These are phyloP conservation scores for Hygrophorus pudorinus DNA, from an alignment of 768 basidiomycete genomes.

Conservation along the genomic window DNA sequence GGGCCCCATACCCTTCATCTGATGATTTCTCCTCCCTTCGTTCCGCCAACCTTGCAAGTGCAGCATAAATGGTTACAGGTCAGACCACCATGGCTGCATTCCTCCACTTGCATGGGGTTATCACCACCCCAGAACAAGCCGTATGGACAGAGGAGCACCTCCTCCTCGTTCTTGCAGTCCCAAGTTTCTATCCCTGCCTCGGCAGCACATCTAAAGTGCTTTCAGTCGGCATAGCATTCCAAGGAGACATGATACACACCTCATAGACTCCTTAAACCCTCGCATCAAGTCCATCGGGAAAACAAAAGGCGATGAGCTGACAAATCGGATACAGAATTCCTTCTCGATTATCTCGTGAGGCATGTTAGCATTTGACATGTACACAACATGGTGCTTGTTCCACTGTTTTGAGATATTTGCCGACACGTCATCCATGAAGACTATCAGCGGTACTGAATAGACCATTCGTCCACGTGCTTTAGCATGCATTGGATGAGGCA, in stretches of 20 bases:
- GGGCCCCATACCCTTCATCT: conserved; percentile 16
- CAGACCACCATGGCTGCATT: conserved; percentile 23
- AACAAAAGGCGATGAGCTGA: conserved; percentile 23
- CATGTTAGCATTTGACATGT: conserved; percentile 22
- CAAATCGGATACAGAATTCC: conserved; percentile 19
- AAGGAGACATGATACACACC: conserved; percentile 9
- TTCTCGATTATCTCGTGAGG: conserved; percentile 21
- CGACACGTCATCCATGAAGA: conserved; percentile 22
- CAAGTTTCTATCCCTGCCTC: conserved; percentile 10
- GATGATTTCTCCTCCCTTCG: conserved; percentile 13
- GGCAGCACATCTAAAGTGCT: conserved; percentile 1
- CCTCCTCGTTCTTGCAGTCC: conserved; percentile 14
- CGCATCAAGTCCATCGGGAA: conserved; percentile 22
- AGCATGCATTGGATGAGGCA: conserved; percentile 8
- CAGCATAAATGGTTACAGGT: conserved; percentile 22
- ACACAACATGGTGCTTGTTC: conserved; percentile 25
- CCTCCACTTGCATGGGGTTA: conserved; percentile 29
- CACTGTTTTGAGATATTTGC: conserved; percentile 27
- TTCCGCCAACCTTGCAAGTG: conserved; percentile 23
- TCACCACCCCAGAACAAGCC: conserved; percentile 16
- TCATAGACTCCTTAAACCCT: conserved; percentile 18
- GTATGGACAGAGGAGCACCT: conserved; percentile 18
- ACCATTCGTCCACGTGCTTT: conserved; percentile 3
- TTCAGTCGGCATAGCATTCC: not conserved
- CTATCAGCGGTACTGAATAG: conserved; percentile 3